Conservation (phyloP, 2,329 filamentous ascomycete genomes). For the Ascosphaera acerosa region DNA sequence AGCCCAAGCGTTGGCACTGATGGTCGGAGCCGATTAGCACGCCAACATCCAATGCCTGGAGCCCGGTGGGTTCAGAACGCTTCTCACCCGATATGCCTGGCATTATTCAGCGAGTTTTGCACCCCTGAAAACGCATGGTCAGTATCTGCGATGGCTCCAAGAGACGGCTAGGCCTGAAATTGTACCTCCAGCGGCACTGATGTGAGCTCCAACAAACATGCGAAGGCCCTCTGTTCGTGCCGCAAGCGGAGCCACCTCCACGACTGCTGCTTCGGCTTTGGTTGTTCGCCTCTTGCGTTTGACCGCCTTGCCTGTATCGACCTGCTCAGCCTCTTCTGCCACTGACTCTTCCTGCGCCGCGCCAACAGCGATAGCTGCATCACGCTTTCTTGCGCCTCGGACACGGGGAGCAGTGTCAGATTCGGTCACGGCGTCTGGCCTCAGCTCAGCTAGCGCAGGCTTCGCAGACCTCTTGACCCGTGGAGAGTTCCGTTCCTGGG, state of each 20-base stretch:
- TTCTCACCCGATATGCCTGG: conserved; percentile 41
- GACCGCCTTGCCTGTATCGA: conserved; percentile 8
- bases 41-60: background rate
- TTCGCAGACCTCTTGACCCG: too few species aligned
- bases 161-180: too few species aligned
- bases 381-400: too few species aligned
- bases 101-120: conserved; percentile 63
- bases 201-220: conserved; percentile 80
- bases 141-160: too few species aligned
- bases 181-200: conserved; percentile 64
- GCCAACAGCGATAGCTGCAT: too few species aligned
- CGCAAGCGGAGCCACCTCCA: conserved; percentile 37
- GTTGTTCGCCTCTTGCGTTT: conserved; percentile 24
- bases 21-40: background rate
- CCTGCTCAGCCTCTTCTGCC: conserved; percentile 5
- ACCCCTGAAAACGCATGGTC: conserved; percentile 35
- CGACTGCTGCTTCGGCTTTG: conserved; percentile 28
- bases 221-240: conserved; percentile 43
- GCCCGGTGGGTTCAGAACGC: background rate
- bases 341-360: conserved; percentile 6
- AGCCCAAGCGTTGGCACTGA: conserved; percentile 67
- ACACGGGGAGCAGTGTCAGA: too few species aligned
- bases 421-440: too few species aligned
- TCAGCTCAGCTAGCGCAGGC: too few species aligned
- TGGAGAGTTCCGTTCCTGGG: too few species aligned